phyloP scores from a whole-genome alignment of 305 asterid species.

The Fraxinus latifolia region DNA sequence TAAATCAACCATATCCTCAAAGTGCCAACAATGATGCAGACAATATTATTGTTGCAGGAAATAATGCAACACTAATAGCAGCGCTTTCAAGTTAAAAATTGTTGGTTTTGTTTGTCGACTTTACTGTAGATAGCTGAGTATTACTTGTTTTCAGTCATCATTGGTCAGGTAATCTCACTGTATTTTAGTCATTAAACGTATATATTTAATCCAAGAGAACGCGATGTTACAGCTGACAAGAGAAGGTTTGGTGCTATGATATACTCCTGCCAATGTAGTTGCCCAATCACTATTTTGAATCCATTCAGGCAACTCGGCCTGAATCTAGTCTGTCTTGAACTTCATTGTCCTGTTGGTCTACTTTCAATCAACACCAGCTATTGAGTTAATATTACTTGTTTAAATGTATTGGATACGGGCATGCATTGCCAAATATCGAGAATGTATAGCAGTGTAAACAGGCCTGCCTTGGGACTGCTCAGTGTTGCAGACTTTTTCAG shows the following conservation, averaged over 20 bases:
- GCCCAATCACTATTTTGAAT: neutral
- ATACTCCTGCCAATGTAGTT: neutral
- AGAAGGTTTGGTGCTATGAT: neutral
- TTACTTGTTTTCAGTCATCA: neutral
- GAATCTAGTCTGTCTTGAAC: neutral
- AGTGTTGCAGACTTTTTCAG: neutral
- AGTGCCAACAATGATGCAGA: neutral
- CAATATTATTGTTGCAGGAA: neutral
- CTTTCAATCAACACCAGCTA: neutral
- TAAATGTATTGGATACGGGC: neutral
- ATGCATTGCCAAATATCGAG: neutral
- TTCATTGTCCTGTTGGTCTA: neutral
- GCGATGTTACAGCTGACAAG: neutral
- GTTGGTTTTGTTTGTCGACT: neutral
- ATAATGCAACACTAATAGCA: neutral
- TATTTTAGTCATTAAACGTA: neutral
- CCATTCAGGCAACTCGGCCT: neutral
- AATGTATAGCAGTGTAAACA: neutral
- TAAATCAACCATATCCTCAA: neutral
- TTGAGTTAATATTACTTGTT: neutral
- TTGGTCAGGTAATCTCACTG: neutral
- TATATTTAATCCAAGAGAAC: neutral
- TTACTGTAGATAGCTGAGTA: neutral
- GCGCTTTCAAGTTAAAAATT: neutral
- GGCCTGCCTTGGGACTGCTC: neutral